These are phyloP conservation scores for Fusarium zealandicum DNA, from an alignment of 2,329 filamentous ascomycete species.

Conservation along the genomic window DNA sequence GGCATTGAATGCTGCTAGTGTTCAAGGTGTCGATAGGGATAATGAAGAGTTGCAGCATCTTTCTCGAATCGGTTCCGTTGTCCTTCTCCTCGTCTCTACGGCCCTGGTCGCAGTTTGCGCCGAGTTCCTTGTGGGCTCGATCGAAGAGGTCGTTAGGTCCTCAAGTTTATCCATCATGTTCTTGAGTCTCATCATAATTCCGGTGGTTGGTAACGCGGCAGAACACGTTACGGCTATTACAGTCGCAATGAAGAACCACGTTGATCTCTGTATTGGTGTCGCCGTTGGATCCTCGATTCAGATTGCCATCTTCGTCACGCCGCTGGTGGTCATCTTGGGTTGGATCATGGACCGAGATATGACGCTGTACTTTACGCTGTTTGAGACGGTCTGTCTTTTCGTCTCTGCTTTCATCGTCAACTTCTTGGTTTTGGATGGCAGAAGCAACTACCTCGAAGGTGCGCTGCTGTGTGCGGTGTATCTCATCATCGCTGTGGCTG, in stretches of 20 bases:
- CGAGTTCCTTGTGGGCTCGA: constrained; percentile 73
- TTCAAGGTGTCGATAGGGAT: constrained; percentile 35
- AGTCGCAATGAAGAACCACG: constrained; percentile 77
- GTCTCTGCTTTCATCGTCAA: constrained; percentile 86
- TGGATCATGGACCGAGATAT: constrained; percentile 74
- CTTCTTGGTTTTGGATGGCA: constrained; percentile 83
- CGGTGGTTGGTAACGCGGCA: constrained; percentile 76
- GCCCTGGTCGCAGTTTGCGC: constrained; percentile 72
- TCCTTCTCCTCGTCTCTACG: constrained; percentile 70
- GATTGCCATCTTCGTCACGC: constrained; percentile 75
- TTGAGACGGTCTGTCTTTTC: constrained; percentile 88
- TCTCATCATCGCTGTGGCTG: constrained; percentile 70
- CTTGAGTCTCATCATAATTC: constrained; percentile 77
- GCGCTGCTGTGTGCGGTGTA: constrained; percentile 72
- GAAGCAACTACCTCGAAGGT: constrained; percentile 87
- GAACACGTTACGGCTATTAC: constrained; percentile 76
- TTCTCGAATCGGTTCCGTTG: constrained; percentile 62
- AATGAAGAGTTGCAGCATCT: constrained; percentile 56
- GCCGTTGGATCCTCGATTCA: constrained; percentile 76
- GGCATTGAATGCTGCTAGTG: constrained; percentile 44
- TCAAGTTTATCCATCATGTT: no score
- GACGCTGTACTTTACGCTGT: constrained; percentile 85
- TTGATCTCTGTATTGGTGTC: constrained; percentile 77
- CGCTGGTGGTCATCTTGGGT: constrained; percentile 73
- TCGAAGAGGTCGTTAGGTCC: constrained; percentile 66